These are phyloP conservation scores for Aureobasidium uvarum DNA, from an alignment of 2,329 filamentous ascomycete genomes.

Conservation along the genomic window DNA sequence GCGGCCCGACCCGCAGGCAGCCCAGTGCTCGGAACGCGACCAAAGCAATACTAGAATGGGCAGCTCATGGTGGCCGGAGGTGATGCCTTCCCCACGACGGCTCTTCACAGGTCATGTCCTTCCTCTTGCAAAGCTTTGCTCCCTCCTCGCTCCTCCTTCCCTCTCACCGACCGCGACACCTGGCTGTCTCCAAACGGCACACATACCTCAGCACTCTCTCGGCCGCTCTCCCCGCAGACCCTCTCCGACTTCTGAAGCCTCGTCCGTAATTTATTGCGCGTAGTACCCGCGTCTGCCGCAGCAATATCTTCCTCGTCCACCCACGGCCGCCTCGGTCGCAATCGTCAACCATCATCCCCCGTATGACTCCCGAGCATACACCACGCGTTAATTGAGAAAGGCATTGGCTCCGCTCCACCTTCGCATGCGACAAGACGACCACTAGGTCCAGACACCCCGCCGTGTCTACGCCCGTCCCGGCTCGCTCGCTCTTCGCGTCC, in stretches of 20 bases:
- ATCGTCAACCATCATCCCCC: slow-evolving; percentile 33
- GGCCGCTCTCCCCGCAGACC: slow-evolving; percentile 15
- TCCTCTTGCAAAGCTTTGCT: slow-evolving; percentile 36
- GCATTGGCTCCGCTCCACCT: slow-evolving; percentile 18
- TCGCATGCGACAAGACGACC: slow-evolving; percentile 13
- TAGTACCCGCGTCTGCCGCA: slow-evolving; percentile 32
- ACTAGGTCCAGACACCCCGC: slow-evolving; percentile 10
- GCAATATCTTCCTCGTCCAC: slow-evolving; percentile 28
- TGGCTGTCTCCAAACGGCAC: slow-evolving; percentile 33
- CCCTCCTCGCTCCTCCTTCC: slow-evolving; percentile 36
- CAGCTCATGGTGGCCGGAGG: slow-evolving; percentile 4
- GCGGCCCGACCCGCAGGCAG: background rate
- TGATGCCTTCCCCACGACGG: slow-evolving; percentile 14
- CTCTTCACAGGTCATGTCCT: slow-evolving; percentile 19
- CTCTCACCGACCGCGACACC: slow-evolving; percentile 32
- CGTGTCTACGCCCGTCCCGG: background rate
- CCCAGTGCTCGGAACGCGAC: background rate
- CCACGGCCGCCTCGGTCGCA: slow-evolving; percentile 35
- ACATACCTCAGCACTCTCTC: slow-evolving; percentile 33
- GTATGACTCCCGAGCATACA: slow-evolving; percentile 4
- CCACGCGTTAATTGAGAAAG: slow-evolving; percentile 11
- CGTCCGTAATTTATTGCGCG: slow-evolving; percentile 44
- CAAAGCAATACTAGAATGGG: slow-evolving; percentile 7
- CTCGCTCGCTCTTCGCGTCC: slow-evolving; percentile 2
- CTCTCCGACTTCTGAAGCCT: slow-evolving; percentile 20